Evolutionary conservation across 2,329 filamentous ascomycete genomes (phyloP).

Genomic region (Talaromyces verruculosus): DNA sequence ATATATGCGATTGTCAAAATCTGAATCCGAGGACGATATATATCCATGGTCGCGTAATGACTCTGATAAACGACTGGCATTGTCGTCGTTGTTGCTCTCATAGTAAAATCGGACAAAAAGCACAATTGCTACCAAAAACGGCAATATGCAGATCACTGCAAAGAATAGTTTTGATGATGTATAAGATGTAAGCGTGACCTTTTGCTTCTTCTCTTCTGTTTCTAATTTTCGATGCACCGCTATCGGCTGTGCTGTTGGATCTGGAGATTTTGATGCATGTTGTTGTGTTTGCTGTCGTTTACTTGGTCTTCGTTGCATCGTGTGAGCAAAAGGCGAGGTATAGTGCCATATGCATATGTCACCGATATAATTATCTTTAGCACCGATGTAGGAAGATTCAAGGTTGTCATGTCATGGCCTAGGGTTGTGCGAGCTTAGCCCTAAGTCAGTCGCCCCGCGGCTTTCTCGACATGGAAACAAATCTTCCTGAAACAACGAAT

Average conservation of each 20-base stretch:
- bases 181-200: neutral
- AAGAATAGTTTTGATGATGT: neutral
- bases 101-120: constrained; percentile 16
- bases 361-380: neutral
- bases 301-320: constrained; percentile 17
- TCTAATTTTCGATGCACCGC: neutral
- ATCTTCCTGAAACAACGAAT: neutral
- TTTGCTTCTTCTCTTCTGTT: neutral
- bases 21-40: neutral
- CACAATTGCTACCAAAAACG: constrained; percentile 14
- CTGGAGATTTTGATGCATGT: neutral
- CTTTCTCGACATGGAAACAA: neutral
- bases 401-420: neutral
- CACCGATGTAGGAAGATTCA: neutral
- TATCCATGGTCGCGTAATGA: constrained; percentile 18
- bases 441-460: neutral
- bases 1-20: constrained; percentile 12
- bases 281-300: neutral
- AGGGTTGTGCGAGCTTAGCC: neutral
- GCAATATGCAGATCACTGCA: neutral
- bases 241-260: neutral
- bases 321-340: neutral
- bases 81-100: neutral
- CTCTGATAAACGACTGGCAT: constrained; percentile 20
- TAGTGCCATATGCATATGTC: neutral